Percentiles rank a stretch among this genome's conserved stretches.
Conservation (phyloP, 1,284 basidiomycete genomes). For the Veloboletus limbatus region DNA sequence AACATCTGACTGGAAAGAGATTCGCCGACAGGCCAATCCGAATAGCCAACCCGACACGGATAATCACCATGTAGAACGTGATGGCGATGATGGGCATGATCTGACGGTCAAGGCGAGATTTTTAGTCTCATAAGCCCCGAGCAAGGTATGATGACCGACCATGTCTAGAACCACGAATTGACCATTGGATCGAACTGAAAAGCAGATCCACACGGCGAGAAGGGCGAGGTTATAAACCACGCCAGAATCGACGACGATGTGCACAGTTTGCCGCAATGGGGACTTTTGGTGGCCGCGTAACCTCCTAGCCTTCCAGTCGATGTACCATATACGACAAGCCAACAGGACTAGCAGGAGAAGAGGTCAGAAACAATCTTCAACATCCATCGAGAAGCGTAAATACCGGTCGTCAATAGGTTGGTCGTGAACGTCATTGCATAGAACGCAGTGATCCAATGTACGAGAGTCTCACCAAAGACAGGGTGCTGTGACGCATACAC, state of each 20-base stretch:
- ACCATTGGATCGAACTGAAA: neutral
- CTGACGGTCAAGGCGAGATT: too few species aligned
- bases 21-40: neutral
- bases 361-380: neutral
- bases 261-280: neutral
- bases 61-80: too few species aligned
- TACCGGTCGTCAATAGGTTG: conserved; percentile 3
- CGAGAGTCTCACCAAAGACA: neutral
- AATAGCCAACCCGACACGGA: too few species aligned
- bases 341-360: neutral
- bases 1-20: neutral
- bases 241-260: conserved; percentile 1
- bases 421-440: conserved; percentile 1
- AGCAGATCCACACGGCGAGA: neutral
- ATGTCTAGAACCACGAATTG: conserved; percentile 1
- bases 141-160: neutral
- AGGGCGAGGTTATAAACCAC: conserved; percentile 1
- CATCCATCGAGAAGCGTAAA: neutral
- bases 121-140: neutral
- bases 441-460: conserved; percentile 1
- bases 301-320: neutral
- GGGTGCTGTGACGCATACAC: too few species aligned
- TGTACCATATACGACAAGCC: neutral
- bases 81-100: too few species aligned
- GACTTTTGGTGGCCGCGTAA: neutral